These are phyloP conservation scores for Pholiota conissans DNA, from an alignment of 768 basidiomycete genomes.

Conservation along the genomic window DNA sequence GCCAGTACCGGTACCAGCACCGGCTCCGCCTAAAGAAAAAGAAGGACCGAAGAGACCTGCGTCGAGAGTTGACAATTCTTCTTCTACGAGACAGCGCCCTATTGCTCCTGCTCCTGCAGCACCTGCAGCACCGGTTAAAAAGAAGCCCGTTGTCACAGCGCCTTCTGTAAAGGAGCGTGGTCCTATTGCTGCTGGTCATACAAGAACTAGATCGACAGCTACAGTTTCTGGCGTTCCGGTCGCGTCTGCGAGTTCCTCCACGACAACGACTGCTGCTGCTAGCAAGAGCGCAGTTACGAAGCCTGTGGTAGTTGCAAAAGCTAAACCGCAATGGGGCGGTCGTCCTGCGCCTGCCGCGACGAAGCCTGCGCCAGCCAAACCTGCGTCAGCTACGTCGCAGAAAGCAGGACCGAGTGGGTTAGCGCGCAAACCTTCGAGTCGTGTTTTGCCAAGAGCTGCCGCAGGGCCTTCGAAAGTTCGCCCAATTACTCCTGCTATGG, in stretches of 20 bases:
- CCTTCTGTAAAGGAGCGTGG: conserved; percentile 14
- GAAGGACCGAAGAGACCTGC: conserved; percentile 14
- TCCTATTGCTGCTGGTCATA: conserved; percentile 2
- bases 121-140: conserved; percentile 20
- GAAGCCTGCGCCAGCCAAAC: conserved; percentile 12
- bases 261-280: background rate
- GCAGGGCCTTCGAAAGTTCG: conserved; percentile 5
- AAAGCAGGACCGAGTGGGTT: conserved; percentile 13
- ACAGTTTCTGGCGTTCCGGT: background rate
- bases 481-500: conserved; percentile 28
- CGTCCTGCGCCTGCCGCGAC: conserved; percentile 15
- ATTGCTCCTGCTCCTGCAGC: too few relatives aligned
- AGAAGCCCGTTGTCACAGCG: conserved; percentile 10
- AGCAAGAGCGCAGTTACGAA: conserved; percentile 5
- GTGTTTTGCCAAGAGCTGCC: background rate
- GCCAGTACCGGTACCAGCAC: conserved; percentile 15
- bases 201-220: background rate
- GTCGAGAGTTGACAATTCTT: conserved; percentile 15
- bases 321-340: conserved; percentile 24
- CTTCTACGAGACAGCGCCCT: conserved; percentile 8
- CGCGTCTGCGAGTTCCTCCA: background rate
- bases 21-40: conserved; percentile 16
- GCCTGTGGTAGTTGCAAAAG: conserved; percentile 17
- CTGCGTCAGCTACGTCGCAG: conserved; percentile 7
- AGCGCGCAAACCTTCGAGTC: conserved; percentile 20